A percentile compares a stretch with the other conserved stretches of the same genome.
These are phyloP conservation scores for Penicillium sp. DNA, from an alignment of 2,329 filamentous ascomycete species.

Conservation along the genomic window DNA sequence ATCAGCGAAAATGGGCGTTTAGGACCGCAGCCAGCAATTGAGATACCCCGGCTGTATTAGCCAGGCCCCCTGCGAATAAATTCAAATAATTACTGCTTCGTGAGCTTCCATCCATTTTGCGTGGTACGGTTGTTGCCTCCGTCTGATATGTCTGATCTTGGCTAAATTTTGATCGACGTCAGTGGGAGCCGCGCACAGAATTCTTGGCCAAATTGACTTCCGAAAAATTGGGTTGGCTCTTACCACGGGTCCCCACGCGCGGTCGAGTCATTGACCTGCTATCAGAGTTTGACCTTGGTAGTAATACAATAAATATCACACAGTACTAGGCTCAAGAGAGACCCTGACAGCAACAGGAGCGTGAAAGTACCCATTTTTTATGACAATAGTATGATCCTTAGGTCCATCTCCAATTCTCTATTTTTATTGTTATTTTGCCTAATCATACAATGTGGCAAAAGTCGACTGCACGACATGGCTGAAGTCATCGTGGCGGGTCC, in stretches of 20 bases:
- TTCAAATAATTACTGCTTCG: not conserved
- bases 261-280: constrained; percentile 4
- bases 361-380: not conserved
- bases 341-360: not conserved
- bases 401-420: not conserved
- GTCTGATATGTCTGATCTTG: not conserved
- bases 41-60: constrained; percentile 3
- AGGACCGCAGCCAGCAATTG: constrained; percentile 1
- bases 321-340: not conserved
- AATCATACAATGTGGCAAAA: constrained; percentile 16
- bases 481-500: constrained; percentile 21
- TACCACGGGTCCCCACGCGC: constrained; percentile 16
- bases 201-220: not conserved
- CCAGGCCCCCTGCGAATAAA: not conserved
- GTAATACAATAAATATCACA: not conserved
- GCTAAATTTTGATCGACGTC: constrained; percentile 16
- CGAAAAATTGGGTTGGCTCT: constrained; percentile 15
- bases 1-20: constrained; percentile 4
- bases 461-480: constrained; percentile 19
- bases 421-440: not conserved
- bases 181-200: constrained; percentile 15
- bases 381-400: not conserved
- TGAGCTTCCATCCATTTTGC: not conserved
- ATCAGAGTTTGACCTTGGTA: not conserved
- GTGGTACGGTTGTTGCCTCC: no score